Base-by-base conservation (phyloP, 129 eudicot species). In the Flaveria bidentis region DNA sequence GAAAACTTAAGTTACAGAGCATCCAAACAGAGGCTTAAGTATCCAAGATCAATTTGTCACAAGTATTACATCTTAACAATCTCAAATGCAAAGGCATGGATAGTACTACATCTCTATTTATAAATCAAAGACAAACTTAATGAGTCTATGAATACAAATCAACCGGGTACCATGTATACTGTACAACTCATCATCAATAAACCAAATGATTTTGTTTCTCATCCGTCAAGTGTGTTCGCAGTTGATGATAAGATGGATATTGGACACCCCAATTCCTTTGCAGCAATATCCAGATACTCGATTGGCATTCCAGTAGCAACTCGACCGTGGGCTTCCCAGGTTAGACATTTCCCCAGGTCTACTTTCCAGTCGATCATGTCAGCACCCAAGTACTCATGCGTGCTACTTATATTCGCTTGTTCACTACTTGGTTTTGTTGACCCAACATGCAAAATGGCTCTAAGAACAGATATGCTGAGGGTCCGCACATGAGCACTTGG, bases 401-500 rank as follows among this genome's bases (percentile, higher is more conserved):
- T 73, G n/a, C 80, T 81, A 25, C 55, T 87, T 51, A 45, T 71
- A 26, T 70, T 87, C 76, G 77, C 83, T 71, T 81, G 28, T 75
- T 30, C 82, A 33, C 74, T 67, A 41, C 80, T 61, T 15, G 86
- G 70, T 64, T 87, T 84, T 60, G 84, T 41, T n/a, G 86, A 76
- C 20, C 88, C 93, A 16, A 80, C 85, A 1, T 91, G 89, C 65
- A 85, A 76, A 42, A 91, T 87, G 45, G 92, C 97, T 45, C 97
- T 87, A 46, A 94, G 93, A 66, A 94, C 98, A 16, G 98, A 91
- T 7, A 88, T 89, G 86, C 98, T 94, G 7, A 94, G 93, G 66
- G 98, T 86, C 16, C 98, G 96, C 22, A 94, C 98, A 63, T 94
- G 98, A 76, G 97, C 98, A 76, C 98, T 94, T 25, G 93, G 93